Evolutionary conservation across 225 moss, liverwort and hornwort genomes (phyloP), one percentile per base, ranked within the genome.

Genomic region (Marchantia polymorpha): DNA sequence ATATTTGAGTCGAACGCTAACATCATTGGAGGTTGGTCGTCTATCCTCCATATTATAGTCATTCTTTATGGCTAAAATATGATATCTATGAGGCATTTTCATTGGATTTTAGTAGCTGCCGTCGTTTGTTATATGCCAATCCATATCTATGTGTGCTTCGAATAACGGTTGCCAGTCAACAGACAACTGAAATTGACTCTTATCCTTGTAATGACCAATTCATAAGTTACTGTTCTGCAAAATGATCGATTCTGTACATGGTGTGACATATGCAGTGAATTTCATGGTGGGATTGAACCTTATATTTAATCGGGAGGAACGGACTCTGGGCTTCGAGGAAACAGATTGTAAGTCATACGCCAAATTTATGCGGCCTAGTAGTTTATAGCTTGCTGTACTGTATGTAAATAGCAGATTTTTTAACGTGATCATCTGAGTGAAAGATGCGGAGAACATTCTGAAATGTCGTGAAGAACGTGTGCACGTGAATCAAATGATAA

Each of bases 1-100:
- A 23, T 86, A 4, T 0, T 81, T 11, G 86, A 86, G 74, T 74
- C 83, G 8, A 53, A 63, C 46, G 6, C 0, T 5, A 81, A 29
- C 71, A 78, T 86, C 13, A 65, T 86, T 20, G 86, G 83, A 83
- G 85, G 85, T 85, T 48, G 69, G 82, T 53, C 51, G 52, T 25
- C 23, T 15, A 23, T 19, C 27, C 53, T 49, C 39, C 46, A 10
- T 17, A 48, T 7, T 1, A 27, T 70, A 9, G 64, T 64, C 23
- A 64, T 10, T 64, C 26, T 9, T 60, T 60, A 20, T 60, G 60
- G 7, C n/a, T 9, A 23, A 61, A 23, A 23, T 22, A 23, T 1
- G 23, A 22, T 1, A 22, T 23, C 10, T 7, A 23, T 22, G n/a
- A 3, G 22, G 22, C 23, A 22, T 22, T 3, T 61, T 61, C 3